Evolutionary conservation across 1,284 basidiomycete genomes (phyloP).

Genomic region (Acaromyces ingoldii): DNA sequence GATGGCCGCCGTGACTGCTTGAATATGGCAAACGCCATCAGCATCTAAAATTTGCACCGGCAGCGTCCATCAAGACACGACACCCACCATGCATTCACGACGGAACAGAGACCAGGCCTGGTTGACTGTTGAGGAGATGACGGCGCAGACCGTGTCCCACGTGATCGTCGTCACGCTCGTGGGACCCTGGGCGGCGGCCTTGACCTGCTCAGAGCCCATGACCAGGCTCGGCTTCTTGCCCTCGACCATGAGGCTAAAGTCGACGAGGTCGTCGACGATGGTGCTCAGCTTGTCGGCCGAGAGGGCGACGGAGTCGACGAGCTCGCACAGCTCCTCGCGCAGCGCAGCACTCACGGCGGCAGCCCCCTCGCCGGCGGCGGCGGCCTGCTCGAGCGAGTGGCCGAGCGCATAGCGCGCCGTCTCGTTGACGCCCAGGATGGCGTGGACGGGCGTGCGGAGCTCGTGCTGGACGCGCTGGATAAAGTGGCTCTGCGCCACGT

Average conservation of each 20-base stretch:
- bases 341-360: slow-evolving; percentile 11
- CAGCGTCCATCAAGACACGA: no score
- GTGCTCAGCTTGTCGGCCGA: slow-evolving; percentile 4
- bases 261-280: slow-evolving; percentile 5
- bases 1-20: no score
- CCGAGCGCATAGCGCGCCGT: slow-evolving; percentile 20
- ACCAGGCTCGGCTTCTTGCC: no score
- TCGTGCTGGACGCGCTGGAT: slow-evolving; percentile 13
- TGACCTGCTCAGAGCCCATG: no score
- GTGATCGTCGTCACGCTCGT: no score
- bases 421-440: slow-evolving; percentile 20
- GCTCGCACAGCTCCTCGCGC: slow-evolving; percentile 9
- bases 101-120: background rate
- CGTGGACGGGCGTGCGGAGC: slow-evolving; percentile 12
- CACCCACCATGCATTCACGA: background rate
- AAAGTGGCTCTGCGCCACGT: slow-evolving; percentile 27
- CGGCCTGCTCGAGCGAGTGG: slow-evolving; percentile 22
- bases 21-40: no score
- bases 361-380: slow-evolving; percentile 15
- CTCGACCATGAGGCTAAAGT: slow-evolving; percentile 12
- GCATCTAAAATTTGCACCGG: no score
- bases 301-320: slow-evolving; percentile 1
- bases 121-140: slow-evolving; percentile 6
- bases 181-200: no score
- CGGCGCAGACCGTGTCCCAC: slow-evolving; percentile 11